phyloP scores from a whole-genome alignment of 116 monocot species.

The Zostera marina region DNA sequence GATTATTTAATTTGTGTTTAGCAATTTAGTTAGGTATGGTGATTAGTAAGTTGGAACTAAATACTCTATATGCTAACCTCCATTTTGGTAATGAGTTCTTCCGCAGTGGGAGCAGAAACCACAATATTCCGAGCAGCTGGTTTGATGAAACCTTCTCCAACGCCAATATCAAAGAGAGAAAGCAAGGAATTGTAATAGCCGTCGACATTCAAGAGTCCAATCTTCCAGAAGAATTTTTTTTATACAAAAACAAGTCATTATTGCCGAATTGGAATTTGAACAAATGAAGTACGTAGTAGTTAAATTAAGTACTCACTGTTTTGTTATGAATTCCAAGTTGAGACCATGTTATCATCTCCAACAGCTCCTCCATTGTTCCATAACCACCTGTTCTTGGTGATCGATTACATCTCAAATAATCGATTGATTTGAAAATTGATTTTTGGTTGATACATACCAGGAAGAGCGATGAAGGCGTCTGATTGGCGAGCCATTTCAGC shows the following conservation, averaged over 20 bases:
- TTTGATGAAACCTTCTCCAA: slow-evolving; percentile 78
- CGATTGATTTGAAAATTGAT: too few species aligned
- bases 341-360: slow-evolving; percentile 97
- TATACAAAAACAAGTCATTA: slow-evolving; percentile 2
- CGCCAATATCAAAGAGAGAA: slow-evolving; percentile 84
- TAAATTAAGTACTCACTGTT: slow-evolving; percentile 36
- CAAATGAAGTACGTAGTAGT: not conserved
- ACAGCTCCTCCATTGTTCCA: slow-evolving; percentile 81
- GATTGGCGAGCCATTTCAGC: slow-evolving; percentile 80
- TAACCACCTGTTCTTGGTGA: slow-evolving; percentile 21
- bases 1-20: slow-evolving; percentile 1
- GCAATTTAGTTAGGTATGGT: not conserved
- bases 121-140: slow-evolving; percentile 52
- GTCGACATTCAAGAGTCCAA: slow-evolving; percentile 86
- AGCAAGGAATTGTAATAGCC: slow-evolving; percentile 84
- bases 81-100: slow-evolving; percentile 65
- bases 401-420: not conserved
- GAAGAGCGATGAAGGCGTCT: slow-evolving; percentile 88
- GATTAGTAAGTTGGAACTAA: not conserved
- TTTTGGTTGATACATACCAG: too few species aligned
- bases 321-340: slow-evolving; percentile 91
- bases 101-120: slow-evolving; percentile 61
- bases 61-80: too few species aligned
- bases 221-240: too few species aligned
- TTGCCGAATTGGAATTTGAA: not conserved